Percentiles rank a stretch among this genome's conserved stretches.
Evolutionary conservation across 306 rosid species (phyloP).

Genomic region (cucumber (Cucumis sativus)): Cucumber_9930_V3 NC_026658.2:22594001-22594500

Average conservation of each 20-base stretch:
- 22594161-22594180: background rate
- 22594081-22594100: background rate
- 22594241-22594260: background rate
- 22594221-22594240: background rate
- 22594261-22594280: background rate
- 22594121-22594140: background rate
- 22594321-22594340: background rate
- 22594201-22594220: background rate
- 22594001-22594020: background rate
- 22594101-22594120: background rate
- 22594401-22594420: background rate
- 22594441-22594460: background rate
- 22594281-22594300: background rate
- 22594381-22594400: background rate
- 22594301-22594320: background rate
- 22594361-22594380: background rate
- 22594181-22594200: conserved; percentile 6
- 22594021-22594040: background rate
- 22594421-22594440: background rate
- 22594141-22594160: background rate
- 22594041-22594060: background rate
- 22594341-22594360: conserved; percentile 3
- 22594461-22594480: background rate
- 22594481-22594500: background rate
- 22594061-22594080: background rate